Base-by-base conservation (phyloP, 1,284 basidiomycete genomes). In the Pseudozyma pruni region DNA sequence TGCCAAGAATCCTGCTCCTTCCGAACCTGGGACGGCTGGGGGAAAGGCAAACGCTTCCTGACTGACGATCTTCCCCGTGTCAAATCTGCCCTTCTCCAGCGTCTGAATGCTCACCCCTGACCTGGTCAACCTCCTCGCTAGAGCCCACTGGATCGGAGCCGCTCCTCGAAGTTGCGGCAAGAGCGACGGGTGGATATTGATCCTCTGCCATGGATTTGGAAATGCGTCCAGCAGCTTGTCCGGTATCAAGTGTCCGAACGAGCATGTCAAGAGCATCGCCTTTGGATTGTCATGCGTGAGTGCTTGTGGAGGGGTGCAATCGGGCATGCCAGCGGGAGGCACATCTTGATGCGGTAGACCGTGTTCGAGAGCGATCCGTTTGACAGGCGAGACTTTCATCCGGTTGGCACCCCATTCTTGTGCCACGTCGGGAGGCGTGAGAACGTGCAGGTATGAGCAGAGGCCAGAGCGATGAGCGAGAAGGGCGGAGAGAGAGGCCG, bases 151-250 rank as follows among this genome's bases (percentile, higher is more conserved):
- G 33, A 98, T 91, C 0, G 94, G 95, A 1, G 94, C 92, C 0
- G 95, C 89, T 0, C 95, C 95, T 22, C 94, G 88, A 82, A 93
- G 93, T n/a, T 86, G 83, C 0, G 94, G 95, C 20, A 98, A 86
- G 0, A 94, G 84, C 17, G 93, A 95, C 0, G 94, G 94, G 77
- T 98, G 95, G 4, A 98, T 88, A 78, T 98, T 97, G 38, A 98
- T 85, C n/a, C 90, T 84, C 48, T 89, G 87, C 1, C 84, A 82
- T 0, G 86, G 85, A 8, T 66, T 43, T 0, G 83, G 84, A 75
- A 96, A 96, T 25, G 86, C 83, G n/a, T 85, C 78, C 3, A 96
- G 87, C 40, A 93, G 84, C 0, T 84, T 72, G 2, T 86, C 81
- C 0, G 93, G 89, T 20, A 97, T 86, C 62, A 97, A 91, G 49